phyloP scores from a whole-genome alignment of 768 basidiomycete species.

The Auricularia auricula-judae region DNA sequence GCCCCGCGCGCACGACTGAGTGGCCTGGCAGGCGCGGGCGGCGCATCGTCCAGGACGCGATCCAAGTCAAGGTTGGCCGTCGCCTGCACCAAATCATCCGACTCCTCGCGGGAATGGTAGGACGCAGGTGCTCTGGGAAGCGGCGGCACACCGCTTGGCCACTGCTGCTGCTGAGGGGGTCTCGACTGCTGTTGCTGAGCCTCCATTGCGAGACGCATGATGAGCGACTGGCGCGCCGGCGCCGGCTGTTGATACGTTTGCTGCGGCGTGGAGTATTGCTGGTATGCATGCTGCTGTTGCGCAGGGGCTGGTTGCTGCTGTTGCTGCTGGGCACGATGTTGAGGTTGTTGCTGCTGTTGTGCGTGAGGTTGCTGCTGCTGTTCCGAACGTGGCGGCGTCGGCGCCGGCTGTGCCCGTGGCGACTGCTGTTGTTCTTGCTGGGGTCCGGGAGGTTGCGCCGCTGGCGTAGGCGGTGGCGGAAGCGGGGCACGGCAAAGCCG shows the following conservation, averaged over 20 bases:
- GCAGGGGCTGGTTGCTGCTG: neutral
- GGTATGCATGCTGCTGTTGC: neutral
- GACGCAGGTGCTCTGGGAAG: neutral
- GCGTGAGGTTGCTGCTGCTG: neutral
- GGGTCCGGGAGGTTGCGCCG: neutral
- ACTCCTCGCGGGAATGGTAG: neutral
- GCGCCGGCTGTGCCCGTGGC: neutral
- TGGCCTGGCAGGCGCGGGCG: neutral
- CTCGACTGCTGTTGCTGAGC: neutral
- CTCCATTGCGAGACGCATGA: neutral
- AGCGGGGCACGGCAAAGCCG: neutral
- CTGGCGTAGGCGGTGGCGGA: neutral
- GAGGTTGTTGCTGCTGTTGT: neutral
- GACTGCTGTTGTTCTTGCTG: neutral
- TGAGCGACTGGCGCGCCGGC: neutral
- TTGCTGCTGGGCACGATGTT: neutral
- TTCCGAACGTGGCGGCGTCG: neutral
- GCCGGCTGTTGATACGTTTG: neutral
- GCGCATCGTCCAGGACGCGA: slow-evolving; percentile 1
- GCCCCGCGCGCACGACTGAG: neutral
- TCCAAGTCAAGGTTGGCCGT: neutral
- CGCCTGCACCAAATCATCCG: neutral
- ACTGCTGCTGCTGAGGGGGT: neutral
- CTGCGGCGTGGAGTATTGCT: neutral
- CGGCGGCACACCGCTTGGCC: neutral